Conservation (phyloP, 2,329 filamentous ascomycete species). For the Aphanocladium album region DNA sequence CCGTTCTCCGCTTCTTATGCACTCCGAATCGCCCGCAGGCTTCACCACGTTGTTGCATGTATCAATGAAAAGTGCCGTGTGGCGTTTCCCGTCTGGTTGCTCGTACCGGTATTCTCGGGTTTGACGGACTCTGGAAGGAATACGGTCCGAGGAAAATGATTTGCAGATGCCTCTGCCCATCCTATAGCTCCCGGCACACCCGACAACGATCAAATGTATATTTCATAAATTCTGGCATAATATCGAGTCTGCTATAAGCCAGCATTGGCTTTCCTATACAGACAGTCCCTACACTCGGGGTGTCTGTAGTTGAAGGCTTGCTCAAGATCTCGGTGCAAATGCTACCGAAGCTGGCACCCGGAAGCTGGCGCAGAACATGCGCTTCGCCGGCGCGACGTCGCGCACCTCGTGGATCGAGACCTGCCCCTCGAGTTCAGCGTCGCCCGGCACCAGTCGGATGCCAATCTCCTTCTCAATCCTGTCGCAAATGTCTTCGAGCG, state of each 20-base stretch:
- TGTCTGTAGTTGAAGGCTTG: not conserved
- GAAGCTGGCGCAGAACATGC: conserved; percentile 96
- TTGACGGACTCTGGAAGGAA: not conserved
- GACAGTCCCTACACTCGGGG: too few relatives aligned
- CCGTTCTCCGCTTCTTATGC: not conserved
- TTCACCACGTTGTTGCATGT: not conserved
- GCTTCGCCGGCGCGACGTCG: conserved; percentile 87
- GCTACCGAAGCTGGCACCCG: conserved; percentile 77
- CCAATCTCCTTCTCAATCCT: conserved; percentile 38
- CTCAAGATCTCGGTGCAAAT: conserved; percentile 48
- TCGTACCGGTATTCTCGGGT: not conserved
- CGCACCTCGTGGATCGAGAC: conserved; percentile 65
- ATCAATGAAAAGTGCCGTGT: not conserved
- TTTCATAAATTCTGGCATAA: too few relatives aligned
- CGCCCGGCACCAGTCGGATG: conserved; percentile 35
- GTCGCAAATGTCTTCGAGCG: conserved; percentile 45
- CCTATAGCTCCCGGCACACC: too few relatives aligned
- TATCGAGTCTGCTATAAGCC: too few relatives aligned
- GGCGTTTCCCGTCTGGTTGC: not conserved
- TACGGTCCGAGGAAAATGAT: not conserved
- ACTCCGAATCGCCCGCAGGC: not conserved
- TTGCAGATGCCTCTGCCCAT: not conserved
- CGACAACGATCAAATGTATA: too few relatives aligned
- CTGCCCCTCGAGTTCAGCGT: conserved; percentile 41
- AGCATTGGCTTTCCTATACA: too few relatives aligned